Evolutionary conservation across 2,329 filamentous ascomycete genomes (phyloP).

Genomic region (Fusarium sp.): DNA sequence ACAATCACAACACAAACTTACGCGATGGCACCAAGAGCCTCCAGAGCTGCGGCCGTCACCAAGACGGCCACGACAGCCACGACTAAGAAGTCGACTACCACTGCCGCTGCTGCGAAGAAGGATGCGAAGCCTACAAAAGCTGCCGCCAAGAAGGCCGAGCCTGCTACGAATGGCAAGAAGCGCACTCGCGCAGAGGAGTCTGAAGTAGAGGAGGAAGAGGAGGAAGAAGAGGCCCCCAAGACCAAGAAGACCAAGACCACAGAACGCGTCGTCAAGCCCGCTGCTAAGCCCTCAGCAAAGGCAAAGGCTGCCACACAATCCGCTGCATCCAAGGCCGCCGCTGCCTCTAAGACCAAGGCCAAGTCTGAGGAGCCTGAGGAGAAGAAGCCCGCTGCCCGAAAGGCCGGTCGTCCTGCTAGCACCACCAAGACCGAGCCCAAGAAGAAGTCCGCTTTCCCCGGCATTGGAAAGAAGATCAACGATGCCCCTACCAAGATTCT

Average conservation of each 20-base stretch:
- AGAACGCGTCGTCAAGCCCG: constrained; percentile 45
- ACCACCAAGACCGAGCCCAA: constrained; percentile 36
- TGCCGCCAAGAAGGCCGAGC: constrained; percentile 38
- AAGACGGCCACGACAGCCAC: constrained; percentile 45
- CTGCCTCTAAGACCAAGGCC: constrained; percentile 40
- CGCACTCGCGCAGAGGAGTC: constrained; percentile 44
- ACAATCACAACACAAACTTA: constrained; percentile 21
- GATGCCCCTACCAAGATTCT: constrained; percentile 70
- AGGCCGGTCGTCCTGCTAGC: constrained; percentile 26
- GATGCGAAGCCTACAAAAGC: constrained; percentile 40
- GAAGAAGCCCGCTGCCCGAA: constrained; percentile 51
- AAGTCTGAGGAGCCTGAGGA: constrained; percentile 59
- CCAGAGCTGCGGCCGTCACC: constrained; percentile 42
- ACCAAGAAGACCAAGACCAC: constrained; percentile 47
- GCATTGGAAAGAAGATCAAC: constrained; percentile 77
- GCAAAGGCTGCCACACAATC: constrained; percentile 36
- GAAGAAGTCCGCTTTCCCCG: constrained; percentile 56
- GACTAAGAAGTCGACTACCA: constrained; percentile 44
- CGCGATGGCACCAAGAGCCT: constrained; percentile 51
- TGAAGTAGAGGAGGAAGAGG: constrained; percentile 46
- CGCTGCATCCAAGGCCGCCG: constrained; percentile 45
- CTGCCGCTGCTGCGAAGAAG: constrained; percentile 44
- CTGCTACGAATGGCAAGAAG: constrained; percentile 46
- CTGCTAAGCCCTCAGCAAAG: constrained; percentile 46
- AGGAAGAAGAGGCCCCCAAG: constrained; percentile 45